Evolutionary conservation across 225 moss, liverwort and hornwort species (phyloP).

Genomic region (Bryoerythrophyllum caledonicum): DNA sequence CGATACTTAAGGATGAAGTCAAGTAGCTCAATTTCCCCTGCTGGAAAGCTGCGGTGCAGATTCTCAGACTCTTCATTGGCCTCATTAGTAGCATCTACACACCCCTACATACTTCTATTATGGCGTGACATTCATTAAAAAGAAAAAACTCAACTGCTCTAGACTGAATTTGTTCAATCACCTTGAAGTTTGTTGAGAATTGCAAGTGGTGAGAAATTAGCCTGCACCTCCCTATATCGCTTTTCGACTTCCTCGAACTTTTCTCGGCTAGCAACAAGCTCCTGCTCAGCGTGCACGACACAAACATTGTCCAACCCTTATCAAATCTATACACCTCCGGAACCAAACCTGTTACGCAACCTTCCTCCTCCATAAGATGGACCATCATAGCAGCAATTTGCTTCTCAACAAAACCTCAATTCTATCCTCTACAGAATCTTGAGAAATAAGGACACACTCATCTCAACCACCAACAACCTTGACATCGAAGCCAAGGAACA

Average conservation of each 20-base stretch:
- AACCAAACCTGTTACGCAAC: neutral
- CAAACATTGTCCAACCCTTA: neutral
- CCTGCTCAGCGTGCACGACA: neutral
- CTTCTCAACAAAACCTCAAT: no score
- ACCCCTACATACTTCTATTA: neutral
- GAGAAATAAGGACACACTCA: neutral
- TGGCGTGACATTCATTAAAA: neutral
- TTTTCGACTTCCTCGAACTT: slow-evolving; percentile 73
- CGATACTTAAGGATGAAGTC: slow-evolving; percentile 62
- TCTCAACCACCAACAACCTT: neutral
- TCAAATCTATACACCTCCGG: neutral
- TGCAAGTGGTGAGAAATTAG: slow-evolving; percentile 59
- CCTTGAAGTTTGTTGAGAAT: slow-evolving; percentile 65
- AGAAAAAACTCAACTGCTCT: neutral
- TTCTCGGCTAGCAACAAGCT: slow-evolving; percentile 45
- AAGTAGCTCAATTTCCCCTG: slow-evolving; percentile 67
- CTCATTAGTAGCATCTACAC: slow-evolving; percentile 59
- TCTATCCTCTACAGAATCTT: neutral
- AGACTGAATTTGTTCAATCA: slow-evolving; percentile 24
- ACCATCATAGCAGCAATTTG: no score
- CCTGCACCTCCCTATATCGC: slow-evolving; percentile 70
- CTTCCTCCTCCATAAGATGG: neutral
- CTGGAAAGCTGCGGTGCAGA: slow-evolving; percentile 60
- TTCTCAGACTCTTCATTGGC: slow-evolving; percentile 77
- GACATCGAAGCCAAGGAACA: neutral